These are phyloP conservation scores for Pseudogymnoascus sp. DNA, from an alignment of 2,329 filamentous ascomycete genomes.

Conservation along the genomic window DNA sequence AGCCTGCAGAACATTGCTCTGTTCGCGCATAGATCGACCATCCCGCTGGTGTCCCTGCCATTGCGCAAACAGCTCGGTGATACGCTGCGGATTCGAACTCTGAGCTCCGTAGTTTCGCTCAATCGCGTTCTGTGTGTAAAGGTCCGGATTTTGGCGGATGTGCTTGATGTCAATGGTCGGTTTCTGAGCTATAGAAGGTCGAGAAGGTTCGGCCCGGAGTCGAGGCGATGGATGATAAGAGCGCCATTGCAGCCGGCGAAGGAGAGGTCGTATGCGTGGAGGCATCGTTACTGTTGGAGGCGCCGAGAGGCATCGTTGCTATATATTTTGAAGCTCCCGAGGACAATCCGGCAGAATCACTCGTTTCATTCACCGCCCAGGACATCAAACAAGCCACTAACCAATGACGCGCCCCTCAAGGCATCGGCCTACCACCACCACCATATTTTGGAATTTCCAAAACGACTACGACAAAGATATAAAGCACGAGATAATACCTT, in stretches of 20 bases:
- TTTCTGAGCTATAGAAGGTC: conserved; percentile 68
- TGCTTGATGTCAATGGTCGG: conserved; percentile 77
- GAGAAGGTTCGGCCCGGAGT: conserved; percentile 17
- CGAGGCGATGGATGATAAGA: conserved; percentile 19
- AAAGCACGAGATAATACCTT: background rate
- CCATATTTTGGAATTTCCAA: conserved; percentile 6
- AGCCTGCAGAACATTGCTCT: conserved; percentile 58
- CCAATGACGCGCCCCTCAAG: conserved; percentile 4
- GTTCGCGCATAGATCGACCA: conserved; percentile 55
- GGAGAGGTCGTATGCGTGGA: background rate
- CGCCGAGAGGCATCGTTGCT: background rate
- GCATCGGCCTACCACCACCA: conserved; percentile 4
- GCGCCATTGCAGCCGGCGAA: conserved; percentile 10
- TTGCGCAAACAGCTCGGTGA: conserved; percentile 48
- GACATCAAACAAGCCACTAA: background rate
- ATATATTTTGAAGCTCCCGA: background rate
- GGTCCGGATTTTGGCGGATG: conserved; percentile 75
- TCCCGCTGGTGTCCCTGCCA: conserved; percentile 56
- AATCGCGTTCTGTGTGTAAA: conserved; percentile 76
- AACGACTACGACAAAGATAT: background rate
- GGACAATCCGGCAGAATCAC: background rate
- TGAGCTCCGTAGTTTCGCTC: conserved; percentile 72
- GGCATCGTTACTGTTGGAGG: background rate
- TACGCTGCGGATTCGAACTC: conserved; percentile 48
- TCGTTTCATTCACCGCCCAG: background rate